phyloP scores from a whole-genome alignment of 2,329 filamentous ascomycete species.

The Fusarium sp. region DNA sequence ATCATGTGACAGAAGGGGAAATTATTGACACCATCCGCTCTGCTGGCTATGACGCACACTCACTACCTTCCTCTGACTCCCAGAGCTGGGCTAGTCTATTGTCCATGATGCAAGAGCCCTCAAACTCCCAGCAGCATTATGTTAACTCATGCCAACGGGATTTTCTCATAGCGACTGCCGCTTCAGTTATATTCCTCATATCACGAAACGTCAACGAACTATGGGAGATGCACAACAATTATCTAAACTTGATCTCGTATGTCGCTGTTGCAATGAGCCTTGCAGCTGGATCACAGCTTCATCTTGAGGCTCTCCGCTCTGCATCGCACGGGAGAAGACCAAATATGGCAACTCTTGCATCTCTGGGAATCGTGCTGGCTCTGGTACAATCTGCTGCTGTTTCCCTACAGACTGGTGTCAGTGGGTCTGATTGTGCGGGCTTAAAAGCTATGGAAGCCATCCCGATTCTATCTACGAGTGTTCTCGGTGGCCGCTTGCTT shows the following conservation, averaged over 20 bases:
- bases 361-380: not conserved
- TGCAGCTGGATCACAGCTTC: accelerated
- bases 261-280: accelerated
- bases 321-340: not conserved
- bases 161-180: not conserved
- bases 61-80: not conserved
- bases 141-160: not conserved
- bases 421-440: accelerated
- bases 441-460: not conserved
- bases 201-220: not conserved
- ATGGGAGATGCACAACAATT: not conserved
- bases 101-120: not conserved
- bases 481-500: not conserved
- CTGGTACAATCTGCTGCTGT: accelerated
- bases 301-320: accelerated
- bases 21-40: not conserved
- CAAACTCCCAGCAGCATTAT: not conserved
- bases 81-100: not conserved
- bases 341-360: not conserved
- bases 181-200: not conserved
- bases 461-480: not conserved
- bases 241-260: not conserved
- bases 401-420: accelerated
- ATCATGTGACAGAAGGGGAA: accelerated
- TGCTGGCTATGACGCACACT: not conserved